Evolutionary conservation across 176 grass and related monocot species (phyloP), one percentile per base, ranked within the genome.

Genomic region (Triticum monococcum): DNA sequence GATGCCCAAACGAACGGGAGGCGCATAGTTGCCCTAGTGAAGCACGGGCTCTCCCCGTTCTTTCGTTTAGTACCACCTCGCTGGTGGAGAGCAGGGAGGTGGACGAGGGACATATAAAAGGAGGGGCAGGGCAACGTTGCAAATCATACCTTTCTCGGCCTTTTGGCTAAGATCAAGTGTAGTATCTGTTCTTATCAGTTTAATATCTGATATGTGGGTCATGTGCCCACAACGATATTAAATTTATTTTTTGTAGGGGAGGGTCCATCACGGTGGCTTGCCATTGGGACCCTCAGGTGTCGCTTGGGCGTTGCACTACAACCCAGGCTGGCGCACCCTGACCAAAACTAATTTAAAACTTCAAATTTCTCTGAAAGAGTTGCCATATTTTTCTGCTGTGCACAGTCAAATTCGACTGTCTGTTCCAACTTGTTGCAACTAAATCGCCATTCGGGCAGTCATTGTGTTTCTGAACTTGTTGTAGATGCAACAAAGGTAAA

Each of bases 131-230:
- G 37, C 36, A 7, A 0, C 60, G 1, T 0, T 0, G 0, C 3
- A 20, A 59, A 2, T 2, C 89, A 86, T 93, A 96, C 89, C 94
- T 93, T 96, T 96, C 87, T 91, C 87, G 70, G 83, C 87, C 89
- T 97, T 96, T 97, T 96, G 87, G 82, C 85, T 88, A 93, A 93
- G 85, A 93, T 93, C 89, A 96, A 93, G 79, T 90, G 89, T 93
- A 93, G 84, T 96, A 92, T 95, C 79, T 95, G 93, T 95, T 95
- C 90, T 95, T 95, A 95, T 95, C 88, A 88, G 90, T 92, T 95
- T 92, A 95, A 95, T 92, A 92, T 92, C 85, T 92, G 87, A 95
- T 95, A 94, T 70, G 81, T 89, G 43, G 4, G 43, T 1, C 4
- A 46, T 1, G 12, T 46, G 12, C 43, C 4, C 43, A 13, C 43